Evolutionary conservation across 1,139 yeast species (phyloP), one percentile per base, ranked within the genome.

Genomic region (Geotrichum fermentans): DNA sequence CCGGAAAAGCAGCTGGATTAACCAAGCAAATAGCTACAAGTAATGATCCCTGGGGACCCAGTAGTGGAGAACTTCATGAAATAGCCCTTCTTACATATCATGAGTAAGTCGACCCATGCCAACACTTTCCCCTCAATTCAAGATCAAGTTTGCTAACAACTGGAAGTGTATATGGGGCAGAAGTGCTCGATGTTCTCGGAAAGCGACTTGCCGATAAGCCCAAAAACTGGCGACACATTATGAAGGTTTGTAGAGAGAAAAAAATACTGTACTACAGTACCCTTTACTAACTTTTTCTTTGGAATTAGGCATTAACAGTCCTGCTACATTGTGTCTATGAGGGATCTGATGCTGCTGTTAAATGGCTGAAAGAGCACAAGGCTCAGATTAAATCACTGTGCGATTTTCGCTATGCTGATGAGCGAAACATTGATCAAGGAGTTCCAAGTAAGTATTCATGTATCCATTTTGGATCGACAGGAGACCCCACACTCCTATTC

Each of bases 171-270:
- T 52, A 52, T 37, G 47, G 45, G 20, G 34, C 83, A 58, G 95
- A 87, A 61, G 78, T 87, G 28, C 82, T 86, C 88, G 95, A 86
- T 60, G 85, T 88, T 82, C 68, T 88, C 47, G 95, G 86, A 64
- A 79, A 86, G 58, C 73, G 96, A 58, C 70, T 88, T 56, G 86
- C 86, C 61, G 96, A 87, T 60, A 86, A 87, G 70, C 96, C 96
- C 43, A 87, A 87, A 39, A 50, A 50, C 65, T 87, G 96, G 96
- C 77, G 94, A 56, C 96, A 87, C 65, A 85, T 87, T 43, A 90
- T 92, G 52, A 88, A 87, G 52, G 62, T 59, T 37, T 21, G 52
- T 11, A 17, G 14, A 24, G 8, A 24, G 10, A 24, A n/a, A n/a
- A n/a, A n/a, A n/a, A n/a, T n/a, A n/a, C n/a, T n/a, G n/a, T n/a